phyloP scores from a whole-genome alignment of 306 rosid genomes.

The Bauhinia variegata region DNA sequence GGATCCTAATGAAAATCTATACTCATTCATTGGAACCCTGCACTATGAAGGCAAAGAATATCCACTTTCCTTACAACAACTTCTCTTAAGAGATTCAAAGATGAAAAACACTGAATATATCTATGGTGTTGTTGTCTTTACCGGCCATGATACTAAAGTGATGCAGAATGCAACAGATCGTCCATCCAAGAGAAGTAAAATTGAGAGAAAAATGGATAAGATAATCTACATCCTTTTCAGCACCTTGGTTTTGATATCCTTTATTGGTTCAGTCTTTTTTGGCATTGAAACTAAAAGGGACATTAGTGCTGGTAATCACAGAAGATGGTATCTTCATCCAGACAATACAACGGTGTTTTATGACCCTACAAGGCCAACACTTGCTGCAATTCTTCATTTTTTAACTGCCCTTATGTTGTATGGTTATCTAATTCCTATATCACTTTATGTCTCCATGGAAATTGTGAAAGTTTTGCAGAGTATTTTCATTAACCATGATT shows the following conservation, averaged over 20 bases:
- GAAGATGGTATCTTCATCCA: slow-evolving; percentile 89
- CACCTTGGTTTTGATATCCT: slow-evolving; percentile 67
- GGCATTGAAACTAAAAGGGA: slow-evolving; percentile 63
- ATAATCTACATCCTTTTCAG: slow-evolving; percentile 80
- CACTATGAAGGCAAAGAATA: slow-evolving; percentile 44
- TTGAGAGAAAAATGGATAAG: slow-evolving; percentile 89
- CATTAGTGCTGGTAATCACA: slow-evolving; percentile 38
- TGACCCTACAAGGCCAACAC: slow-evolving; percentile 56
- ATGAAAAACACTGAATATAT: slow-evolving; percentile 81
- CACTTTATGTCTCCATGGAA: slow-evolving; percentile 88
- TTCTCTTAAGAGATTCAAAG: slow-evolving; percentile 87
- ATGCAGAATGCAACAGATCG: slow-evolving; percentile 86
- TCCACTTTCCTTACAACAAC: slow-evolving; percentile 73
- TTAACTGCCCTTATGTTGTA: slow-evolving; percentile 88
- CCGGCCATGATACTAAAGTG: slow-evolving; percentile 90
- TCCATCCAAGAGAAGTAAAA: slow-evolving; percentile 89
- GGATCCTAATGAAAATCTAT: slow-evolving; percentile 90
- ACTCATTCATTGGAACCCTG: slow-evolving; percentile 76
- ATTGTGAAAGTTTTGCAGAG: slow-evolving; percentile 88
- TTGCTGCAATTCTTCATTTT: slow-evolving; percentile 71
- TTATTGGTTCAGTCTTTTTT: slow-evolving; percentile 67
- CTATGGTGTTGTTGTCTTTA: slow-evolving; percentile 73
- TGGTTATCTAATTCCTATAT: slow-evolving; percentile 88
- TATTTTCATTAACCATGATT: slow-evolving; percentile 82
- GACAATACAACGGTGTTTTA: slow-evolving; percentile 55